phyloP scores from a whole-genome alignment of 192 early-diverging fungal genomes.

The Bifiguratus adelaidae region DNA sequence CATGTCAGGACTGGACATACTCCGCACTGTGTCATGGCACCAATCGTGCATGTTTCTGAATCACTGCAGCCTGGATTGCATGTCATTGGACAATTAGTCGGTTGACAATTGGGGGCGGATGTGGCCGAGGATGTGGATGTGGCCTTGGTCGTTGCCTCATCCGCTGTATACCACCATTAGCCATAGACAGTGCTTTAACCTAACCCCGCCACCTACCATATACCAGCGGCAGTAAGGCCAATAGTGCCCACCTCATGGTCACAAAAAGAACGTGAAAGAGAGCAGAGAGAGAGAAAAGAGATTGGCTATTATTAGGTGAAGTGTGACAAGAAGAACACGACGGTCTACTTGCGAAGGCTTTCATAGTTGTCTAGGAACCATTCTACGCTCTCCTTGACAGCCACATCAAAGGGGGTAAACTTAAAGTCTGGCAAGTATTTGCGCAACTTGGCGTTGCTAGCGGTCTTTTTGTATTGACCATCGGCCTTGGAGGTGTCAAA shows the following conservation, averaged over 20 bases:
- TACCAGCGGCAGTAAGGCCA: too few relatives aligned
- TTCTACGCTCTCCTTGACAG: constrained; percentile 54
- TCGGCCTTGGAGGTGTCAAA: constrained; percentile 67
- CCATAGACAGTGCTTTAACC: too few relatives aligned
- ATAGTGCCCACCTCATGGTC: too few relatives aligned
- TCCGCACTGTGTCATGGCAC: constrained; percentile 10
- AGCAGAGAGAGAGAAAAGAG: too few relatives aligned
- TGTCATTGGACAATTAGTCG: constrained; percentile 4
- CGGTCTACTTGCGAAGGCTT: constrained; percentile 49
- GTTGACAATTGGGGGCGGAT: too few relatives aligned
- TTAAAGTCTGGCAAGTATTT: constrained; percentile 61
- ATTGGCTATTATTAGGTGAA: too few relatives aligned
- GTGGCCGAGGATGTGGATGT: too few relatives aligned
- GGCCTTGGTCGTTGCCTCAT: too few relatives aligned
- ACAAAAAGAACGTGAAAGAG: too few relatives aligned
- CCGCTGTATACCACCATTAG: too few relatives aligned
- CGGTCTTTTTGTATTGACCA: constrained; percentile 80
- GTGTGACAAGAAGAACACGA: too few relatives aligned
- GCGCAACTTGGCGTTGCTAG: constrained; percentile 66
- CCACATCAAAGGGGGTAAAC: constrained; percentile 68
- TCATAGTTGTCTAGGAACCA: constrained; percentile 69
- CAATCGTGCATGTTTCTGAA: neutral
- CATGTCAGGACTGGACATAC: constrained; percentile 9
- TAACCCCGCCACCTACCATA: too few relatives aligned
- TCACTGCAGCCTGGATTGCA: constrained; percentile 8